Base-by-base conservation (phyloP, 2,329 filamentous ascomycete species). In the Ophiostoma triangulosporum region DNA sequence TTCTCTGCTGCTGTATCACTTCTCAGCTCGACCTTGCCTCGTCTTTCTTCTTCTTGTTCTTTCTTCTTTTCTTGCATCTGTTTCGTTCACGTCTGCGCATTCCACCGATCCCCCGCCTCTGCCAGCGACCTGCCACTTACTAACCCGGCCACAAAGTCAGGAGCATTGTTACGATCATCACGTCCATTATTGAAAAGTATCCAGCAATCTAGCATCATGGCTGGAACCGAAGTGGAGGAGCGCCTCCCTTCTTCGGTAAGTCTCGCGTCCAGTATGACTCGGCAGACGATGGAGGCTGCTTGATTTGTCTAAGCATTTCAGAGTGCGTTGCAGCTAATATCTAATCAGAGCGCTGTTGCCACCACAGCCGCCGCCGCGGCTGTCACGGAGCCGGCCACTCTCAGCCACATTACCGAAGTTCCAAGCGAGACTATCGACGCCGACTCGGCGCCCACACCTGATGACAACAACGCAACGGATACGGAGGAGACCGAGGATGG, bases 161-260 rank as follows among this genome's bases (percentile, higher is more conserved):
- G 32, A 9, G 11, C 45, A 14, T 17, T 17, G 24, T 48, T 29
- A 48, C 43, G 26, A 24, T 15, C 38, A n/a, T 14, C 27, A 15
- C 20, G 17, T 24, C 22, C 51, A 15, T 38, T n/a, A 20, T 43
- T 48, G 31, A 27, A 29, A 35, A 22, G 20, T 14, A 3, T 22
- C 20, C 6, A 20, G 26, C 7, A 11, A 48, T 27, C 36, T 24
- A 35, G 15, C 46, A 55, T 9, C 46, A 56, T 56, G 54, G 46
- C 51, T 22, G 40, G 26, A 33, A 17, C 48, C 38, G 48, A 32
- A 46, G 54, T 22, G 43, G 27, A 56, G 48, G 54, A 53, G 51
- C 54, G 51, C 54, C 50, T 56, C 45, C 17, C 51, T 27, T 51
- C 51, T 43, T 43, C 38, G 54, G 54, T 56, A 31, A 6, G 54